A percentile compares a stretch with the other conserved stretches of the same genome.
Conservation (phyloP, 129 eudicot genomes). For the Silybum marianum region DNA sequence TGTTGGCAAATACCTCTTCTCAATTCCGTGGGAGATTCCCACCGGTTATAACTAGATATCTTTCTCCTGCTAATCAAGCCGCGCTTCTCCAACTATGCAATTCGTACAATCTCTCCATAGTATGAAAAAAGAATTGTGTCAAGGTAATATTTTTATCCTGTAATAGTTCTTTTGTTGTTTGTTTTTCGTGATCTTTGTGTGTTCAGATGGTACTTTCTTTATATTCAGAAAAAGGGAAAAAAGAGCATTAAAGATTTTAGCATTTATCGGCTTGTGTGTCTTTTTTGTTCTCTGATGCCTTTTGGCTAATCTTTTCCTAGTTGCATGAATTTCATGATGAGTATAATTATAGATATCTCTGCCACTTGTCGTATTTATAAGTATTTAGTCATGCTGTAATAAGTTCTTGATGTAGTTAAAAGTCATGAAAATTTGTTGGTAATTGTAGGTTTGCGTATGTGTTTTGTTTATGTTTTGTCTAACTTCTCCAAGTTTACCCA, state of each 20-base stretch:
- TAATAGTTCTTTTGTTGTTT: neutral
- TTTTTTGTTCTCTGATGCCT: neutral
- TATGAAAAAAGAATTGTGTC: conserved; percentile 27
- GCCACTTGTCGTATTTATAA: neutral
- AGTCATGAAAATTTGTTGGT: neutral
- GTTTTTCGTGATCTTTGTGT: neutral
- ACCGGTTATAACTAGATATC: conserved; percentile 52
- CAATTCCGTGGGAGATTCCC: conserved; percentile 64
- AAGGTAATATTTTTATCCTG: conserved; percentile 37
- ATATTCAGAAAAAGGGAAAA: neutral
- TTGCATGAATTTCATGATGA: neutral
- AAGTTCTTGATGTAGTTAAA: conserved; percentile 15
- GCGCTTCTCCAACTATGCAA: conserved; percentile 74
- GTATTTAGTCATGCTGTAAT: neutral
- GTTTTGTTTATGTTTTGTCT: conserved; percentile 4
- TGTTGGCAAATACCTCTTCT: conserved; percentile 64
- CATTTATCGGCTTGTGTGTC: neutral
- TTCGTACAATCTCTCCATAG: conserved; percentile 55
- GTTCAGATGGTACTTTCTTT: neutral
- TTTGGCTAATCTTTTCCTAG: neutral
- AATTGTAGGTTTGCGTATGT: neutral
- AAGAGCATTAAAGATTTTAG: neutral
- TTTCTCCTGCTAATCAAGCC: conserved; percentile 80
- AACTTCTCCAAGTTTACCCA: neutral
- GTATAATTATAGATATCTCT: neutral